Conservation (phyloP, 75 land plant species). For the Picea glauca region DNA sequence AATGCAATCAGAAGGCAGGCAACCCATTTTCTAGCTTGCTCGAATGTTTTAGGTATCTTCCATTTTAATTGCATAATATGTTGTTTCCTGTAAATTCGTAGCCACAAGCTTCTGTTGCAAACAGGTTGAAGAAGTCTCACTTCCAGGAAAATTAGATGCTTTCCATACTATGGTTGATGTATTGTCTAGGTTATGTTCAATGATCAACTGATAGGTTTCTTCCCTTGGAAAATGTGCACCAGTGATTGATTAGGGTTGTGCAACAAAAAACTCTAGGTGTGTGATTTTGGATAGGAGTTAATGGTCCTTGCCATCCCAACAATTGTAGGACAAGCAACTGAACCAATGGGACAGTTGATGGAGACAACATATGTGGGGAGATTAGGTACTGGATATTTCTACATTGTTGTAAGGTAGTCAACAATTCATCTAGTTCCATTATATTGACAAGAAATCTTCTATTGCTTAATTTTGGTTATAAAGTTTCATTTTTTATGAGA, state of each 20-base stretch:
- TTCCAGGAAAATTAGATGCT: neutral
- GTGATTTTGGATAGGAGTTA: constrained; percentile 28
- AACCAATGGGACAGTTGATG: constrained; percentile 73
- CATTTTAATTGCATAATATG: neutral
- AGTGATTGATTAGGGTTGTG: too few relatives aligned
- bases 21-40: too few relatives aligned
- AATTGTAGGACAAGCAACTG: constrained; percentile 69
- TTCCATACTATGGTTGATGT: too few relatives aligned
- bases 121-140: neutral
- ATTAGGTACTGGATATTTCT: constrained; percentile 42
- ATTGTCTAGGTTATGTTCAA: too few relatives aligned
- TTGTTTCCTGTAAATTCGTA: neutral
- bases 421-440: neutral
- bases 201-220: too few relatives aligned
- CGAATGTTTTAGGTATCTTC: too few relatives aligned
- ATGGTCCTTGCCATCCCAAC: constrained; percentile 63
- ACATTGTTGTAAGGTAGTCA: neutral
- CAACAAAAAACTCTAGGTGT: too few relatives aligned
- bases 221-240: too few relatives aligned
- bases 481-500: neutral
- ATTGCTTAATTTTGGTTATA: neutral
- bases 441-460: too few relatives aligned
- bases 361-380: constrained; percentile 90
- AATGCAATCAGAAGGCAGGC: too few relatives aligned
- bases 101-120: neutral